Evolutionary conservation across 176 grass and related monocot species (phyloP), one percentile per base, ranked within the genome.

Genomic region (Oropetium thomaeum): DNA sequence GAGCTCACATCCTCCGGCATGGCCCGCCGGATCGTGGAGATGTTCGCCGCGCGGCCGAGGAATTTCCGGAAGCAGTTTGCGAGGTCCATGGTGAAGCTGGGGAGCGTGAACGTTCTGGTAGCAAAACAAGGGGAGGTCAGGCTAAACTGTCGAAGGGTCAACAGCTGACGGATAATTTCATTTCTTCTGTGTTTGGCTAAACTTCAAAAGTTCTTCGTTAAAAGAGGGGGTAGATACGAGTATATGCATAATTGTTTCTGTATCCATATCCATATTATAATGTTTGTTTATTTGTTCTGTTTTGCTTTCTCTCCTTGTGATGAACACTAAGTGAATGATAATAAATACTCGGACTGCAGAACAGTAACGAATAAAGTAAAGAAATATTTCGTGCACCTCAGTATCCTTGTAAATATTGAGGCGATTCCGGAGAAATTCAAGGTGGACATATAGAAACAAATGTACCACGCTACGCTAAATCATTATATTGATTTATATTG

Each of bases 51-150:
- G 2, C 20, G 62, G 59, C 70, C 75, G 3, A 37, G 66, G 26
- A 31, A 47, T 7, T 84, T 88, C 74, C 39, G 47, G 28, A 8
- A 5, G 34, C 81, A 80, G 55, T 88, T 88, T 22, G 77, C 75
- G 6, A 75, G 61, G 75, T 75, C 86, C 20, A 80, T 84, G 86
- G 67, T 84, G 44, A 88, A 80, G 38, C 63, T 88, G 16, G 86
- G 80, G 4, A 25, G 11, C 43, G 81, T 83, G 4, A 66, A 82
- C 19, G 81, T 84, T 5, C 43, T 88, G 1, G 76, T 35, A 19
- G 86, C 76, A 22, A 9, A 5, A 2, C 29, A 84, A 9, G 86
- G 86, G 25, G 81, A 88, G 63, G 73, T 88, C 81, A 79, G 86
- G 33, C 27, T 64, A 20, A 70, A 84, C 52, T 84, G 86, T 25